Base-by-base conservation (phyloP, 1,284 basidiomycete species). In the Heterobasidion annosum region DNA sequence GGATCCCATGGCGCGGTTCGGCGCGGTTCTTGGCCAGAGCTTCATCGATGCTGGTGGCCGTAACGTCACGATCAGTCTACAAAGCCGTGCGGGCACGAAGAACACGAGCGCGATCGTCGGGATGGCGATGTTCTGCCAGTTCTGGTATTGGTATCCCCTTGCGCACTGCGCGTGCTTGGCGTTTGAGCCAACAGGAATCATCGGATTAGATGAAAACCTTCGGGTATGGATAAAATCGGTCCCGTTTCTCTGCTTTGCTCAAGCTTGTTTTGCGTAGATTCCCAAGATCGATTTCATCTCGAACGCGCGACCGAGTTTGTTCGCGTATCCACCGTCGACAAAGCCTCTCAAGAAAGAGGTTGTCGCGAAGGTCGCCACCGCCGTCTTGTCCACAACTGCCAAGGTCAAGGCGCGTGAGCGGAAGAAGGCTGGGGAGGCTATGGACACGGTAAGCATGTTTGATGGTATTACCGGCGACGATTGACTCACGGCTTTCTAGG, bases 141-240 rank as follows among this genome's bases (percentile, higher is more conserved):
- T 98, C 73, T 98, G 95, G 95, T 98, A 98, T 68, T 98, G 95
- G 95, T 98, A 94, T 71, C 95, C 95, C 37, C 75, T 98, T 33
- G 93, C 93, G n/a, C 94, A 97, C 65, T 93, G 90, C 62, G 87
- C 91, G 15, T 90, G 87, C 63, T 74, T 98, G 59, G 87, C 93
- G 1, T 97, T 98, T 70, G 88, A 91, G 58, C 93, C 95, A 2
- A 98, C 95, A 12, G 92, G 89, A 10, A 86, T 98, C 57, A 94
- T 98, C 63, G 94, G 91, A 25, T 71, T 98, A 54, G 88, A 93
- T 63, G 83, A 79, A 57, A 82, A 93, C 59, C 73, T 97, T 53
- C 88, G 91, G 77, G 89, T 93, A 61, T 54, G 73, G 56, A 3
- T 40, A 50, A 50, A 44, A 8, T 35, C 58, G 18, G 48, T 46